A percentile compares a stretch with the other conserved stretches of the same genome.
phyloP scores from a whole-genome alignment of 106 monocot species.

The Ottelia alismoides region DNA sequence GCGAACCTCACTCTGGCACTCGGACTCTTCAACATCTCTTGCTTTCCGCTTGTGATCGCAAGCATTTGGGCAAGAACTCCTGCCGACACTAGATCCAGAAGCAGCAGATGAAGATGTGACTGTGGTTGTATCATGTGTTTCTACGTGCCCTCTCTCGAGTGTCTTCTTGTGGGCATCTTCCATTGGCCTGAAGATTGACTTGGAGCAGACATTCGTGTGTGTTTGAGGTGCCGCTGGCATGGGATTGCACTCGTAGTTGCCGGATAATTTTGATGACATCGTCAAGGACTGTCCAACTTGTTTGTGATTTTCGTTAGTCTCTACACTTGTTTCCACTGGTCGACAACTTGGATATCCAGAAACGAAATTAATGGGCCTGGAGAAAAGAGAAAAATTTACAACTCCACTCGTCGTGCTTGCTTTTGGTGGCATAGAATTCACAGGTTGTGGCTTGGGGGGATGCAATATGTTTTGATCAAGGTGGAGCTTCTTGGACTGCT shows the following conservation, averaged over 20 bases:
- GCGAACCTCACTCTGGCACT: slow-evolving; percentile 63
- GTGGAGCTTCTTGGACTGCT: background rate
- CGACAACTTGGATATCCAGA: background rate
- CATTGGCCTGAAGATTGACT: background rate
- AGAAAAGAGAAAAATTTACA: slow-evolving; percentile 35
- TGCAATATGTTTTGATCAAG: slow-evolving; percentile 19
- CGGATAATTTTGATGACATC: slow-evolving; percentile 28
- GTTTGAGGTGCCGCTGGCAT: slow-evolving; percentile 5
- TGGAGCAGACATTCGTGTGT: slow-evolving; percentile 10
- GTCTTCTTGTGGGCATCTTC: slow-evolving; percentile 7
- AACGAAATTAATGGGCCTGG: slow-evolving; percentile 11
- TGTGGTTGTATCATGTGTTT: slow-evolving; percentile 15
- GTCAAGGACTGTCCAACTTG: slow-evolving; percentile 26
- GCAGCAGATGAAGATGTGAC: slow-evolving; percentile 42
- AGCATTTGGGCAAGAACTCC: slow-evolving; percentile 15
- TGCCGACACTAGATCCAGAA: slow-evolving; percentile 44
- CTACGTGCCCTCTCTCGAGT: slow-evolving; percentile 8
- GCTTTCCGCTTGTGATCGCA: slow-evolving; percentile 50
- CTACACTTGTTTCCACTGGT: slow-evolving; percentile 1
- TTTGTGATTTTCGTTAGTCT: slow-evolving; percentile 1
- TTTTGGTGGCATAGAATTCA: background rate
- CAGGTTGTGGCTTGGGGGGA: slow-evolving; percentile 28
- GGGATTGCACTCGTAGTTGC: slow-evolving; percentile 39
- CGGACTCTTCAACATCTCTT: slow-evolving; percentile 45
- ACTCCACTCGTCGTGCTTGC: background rate